Conservation (phyloP, 2,329 filamentous ascomycete genomes). For the Cercospora beticola region DNA sequence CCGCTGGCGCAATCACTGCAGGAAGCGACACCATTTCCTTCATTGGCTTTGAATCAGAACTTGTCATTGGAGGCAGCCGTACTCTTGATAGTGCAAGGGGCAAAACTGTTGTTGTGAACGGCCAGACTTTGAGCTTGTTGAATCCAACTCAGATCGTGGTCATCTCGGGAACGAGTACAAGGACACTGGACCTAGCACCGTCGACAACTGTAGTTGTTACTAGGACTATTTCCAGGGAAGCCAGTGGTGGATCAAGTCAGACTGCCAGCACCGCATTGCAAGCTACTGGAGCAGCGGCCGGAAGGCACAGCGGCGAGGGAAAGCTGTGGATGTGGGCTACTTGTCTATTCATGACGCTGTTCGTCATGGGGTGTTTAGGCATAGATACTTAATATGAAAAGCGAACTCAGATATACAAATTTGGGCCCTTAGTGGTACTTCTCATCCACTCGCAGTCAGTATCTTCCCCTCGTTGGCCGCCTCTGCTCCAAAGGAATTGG, state of each 20-base stretch:
- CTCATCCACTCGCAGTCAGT: not conserved
- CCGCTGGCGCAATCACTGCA: not conserved
- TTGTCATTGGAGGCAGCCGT: not conserved
- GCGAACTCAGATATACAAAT: not conserved
- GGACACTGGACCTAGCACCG: not conserved
- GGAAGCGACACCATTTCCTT: not conserved
- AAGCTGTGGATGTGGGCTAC: not conserved
- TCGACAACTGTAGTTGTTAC: constrained; percentile 1
- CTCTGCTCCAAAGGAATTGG: not conserved
- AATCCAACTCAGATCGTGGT: constrained; percentile 7
- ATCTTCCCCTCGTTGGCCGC: not conserved
- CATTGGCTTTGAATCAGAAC: not conserved
- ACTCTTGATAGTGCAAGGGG: not conserved
- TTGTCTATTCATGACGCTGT: not conserved
- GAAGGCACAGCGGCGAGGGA: not conserved
- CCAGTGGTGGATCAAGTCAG: not conserved
- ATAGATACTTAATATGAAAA: not conserved
- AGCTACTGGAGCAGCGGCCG: not conserved
- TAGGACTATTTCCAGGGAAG: not conserved
- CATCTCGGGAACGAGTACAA: not conserved
- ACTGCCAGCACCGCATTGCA: not conserved
- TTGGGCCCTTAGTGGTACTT: not conserved
- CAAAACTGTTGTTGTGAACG: not conserved
- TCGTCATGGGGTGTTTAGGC: not conserved
- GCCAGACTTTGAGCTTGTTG: constrained; percentile 5